phyloP scores from a whole-genome alignment of 2,329 filamentous ascomycete species.

The Penicillium griseofulvum region DNA sequence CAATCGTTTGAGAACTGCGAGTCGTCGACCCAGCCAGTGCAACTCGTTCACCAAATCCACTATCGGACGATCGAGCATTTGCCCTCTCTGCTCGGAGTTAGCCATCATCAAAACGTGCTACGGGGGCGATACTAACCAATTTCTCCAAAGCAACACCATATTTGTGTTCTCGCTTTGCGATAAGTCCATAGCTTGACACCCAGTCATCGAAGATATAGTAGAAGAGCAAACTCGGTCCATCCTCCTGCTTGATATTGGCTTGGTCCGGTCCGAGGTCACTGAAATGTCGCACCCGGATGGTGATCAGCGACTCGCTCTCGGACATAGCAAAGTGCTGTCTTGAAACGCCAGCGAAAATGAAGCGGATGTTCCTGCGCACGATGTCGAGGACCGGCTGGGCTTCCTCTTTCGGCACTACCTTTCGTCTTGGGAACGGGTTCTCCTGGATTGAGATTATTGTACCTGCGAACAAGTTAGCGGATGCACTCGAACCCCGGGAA shows the following conservation, averaged over 20 bases:
- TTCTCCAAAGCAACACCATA: conserved; percentile 50
- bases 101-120: background rate
- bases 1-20: conserved; percentile 60
- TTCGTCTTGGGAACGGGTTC: conserved; percentile 51
- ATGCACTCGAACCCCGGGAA: background rate
- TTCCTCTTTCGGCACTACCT: conserved; percentile 28
- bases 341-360: conserved; percentile 62
- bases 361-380: conserved; percentile 57
- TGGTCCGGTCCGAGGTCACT: conserved; percentile 30
- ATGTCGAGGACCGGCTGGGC: conserved; percentile 32
- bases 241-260: conserved; percentile 43
- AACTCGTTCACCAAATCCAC: conserved; percentile 50
- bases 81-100: conserved; percentile 41
- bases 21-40: conserved; percentile 60
- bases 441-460: conserved; percentile 71
- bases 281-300: conserved; percentile 45
- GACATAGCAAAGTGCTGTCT: conserved; percentile 48
- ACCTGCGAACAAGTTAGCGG: conserved; percentile 41
- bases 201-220: conserved; percentile 69
- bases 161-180: conserved; percentile 56
- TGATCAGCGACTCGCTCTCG: conserved; percentile 52
- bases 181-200: conserved; percentile 60
- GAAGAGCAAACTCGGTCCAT: conserved; percentile 61
- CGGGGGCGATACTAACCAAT: conserved; percentile 40
- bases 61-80: conserved; percentile 55